Conservation (phyloP, 768 basidiomycete genomes). For the Lepiota brunneoincarnata region DNA sequence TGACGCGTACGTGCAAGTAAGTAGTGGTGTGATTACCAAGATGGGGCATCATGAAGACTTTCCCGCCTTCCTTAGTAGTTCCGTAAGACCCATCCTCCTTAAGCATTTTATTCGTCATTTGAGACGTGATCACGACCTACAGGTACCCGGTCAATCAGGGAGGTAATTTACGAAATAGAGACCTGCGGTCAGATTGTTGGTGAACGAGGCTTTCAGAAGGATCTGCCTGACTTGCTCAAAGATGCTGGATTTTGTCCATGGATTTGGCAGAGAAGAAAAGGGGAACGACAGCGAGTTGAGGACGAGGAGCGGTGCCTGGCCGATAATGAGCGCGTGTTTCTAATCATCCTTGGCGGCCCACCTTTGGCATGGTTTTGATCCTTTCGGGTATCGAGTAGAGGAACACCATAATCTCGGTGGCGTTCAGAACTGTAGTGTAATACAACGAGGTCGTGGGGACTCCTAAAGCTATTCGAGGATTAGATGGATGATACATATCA, state of each 20-base stretch:
- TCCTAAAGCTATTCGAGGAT: conserved; percentile 13
- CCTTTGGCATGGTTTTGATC: conserved; percentile 43
- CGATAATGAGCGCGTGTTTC: neutral
- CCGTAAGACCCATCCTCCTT: conserved; percentile 62
- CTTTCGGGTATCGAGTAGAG: conserved; percentile 50
- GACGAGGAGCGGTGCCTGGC: conserved; percentile 57
- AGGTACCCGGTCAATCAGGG: conserved; percentile 1
- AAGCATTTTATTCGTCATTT: conserved; percentile 67
- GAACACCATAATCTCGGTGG: conserved; percentile 58
- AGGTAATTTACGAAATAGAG: neutral
- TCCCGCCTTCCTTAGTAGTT: conserved; percentile 61
- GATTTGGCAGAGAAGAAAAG: conserved; percentile 49
- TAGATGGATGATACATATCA: conserved; percentile 14
- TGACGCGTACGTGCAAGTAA: neutral
- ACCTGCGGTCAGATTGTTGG: conserved; percentile 48
- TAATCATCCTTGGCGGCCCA: conserved; percentile 23
- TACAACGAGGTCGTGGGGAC: conserved; percentile 25
- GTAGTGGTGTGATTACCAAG: conserved; percentile 41
- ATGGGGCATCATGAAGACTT: conserved; percentile 63
- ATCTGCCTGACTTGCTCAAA: conserved; percentile 51
- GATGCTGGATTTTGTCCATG: conserved; percentile 36
- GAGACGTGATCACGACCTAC: conserved; percentile 55
- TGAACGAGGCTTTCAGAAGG: conserved; percentile 47
- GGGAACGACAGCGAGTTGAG: conserved; percentile 67
- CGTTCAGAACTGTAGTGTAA: conserved; percentile 40